Evolutionary conservation across 257 asterid genomes (phyloP).

Genomic region (Cordia subcordata): DNA sequence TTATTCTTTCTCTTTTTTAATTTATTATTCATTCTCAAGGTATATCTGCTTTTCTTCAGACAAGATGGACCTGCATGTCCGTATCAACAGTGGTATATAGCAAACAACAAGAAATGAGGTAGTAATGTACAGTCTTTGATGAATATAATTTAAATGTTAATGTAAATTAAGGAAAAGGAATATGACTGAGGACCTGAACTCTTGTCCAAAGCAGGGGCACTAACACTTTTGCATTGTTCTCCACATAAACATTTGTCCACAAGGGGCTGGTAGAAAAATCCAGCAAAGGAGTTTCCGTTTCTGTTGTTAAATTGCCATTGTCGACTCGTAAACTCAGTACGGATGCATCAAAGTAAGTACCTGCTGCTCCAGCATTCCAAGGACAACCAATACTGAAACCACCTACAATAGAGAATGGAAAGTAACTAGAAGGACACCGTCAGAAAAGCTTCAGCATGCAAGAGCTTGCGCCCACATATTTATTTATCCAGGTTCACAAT

Average conservation of each 20-base stretch:
- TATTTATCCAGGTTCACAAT: not conserved
- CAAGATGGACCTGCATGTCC: too few relatives aligned
- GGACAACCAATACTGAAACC: conserved; percentile 84
- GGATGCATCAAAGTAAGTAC: conserved; percentile 89
- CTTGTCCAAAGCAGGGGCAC: conserved; percentile 98
- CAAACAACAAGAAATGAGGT: not conserved
- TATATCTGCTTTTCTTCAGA: too few relatives aligned
- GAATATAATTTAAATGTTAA: too few relatives aligned
- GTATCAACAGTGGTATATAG: too few relatives aligned
- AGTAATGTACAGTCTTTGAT: too few relatives aligned
- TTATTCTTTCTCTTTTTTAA: too few relatives aligned
- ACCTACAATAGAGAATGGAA: conserved; percentile 51
- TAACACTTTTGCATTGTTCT: conserved; percentile 86
- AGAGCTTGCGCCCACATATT: not conserved
- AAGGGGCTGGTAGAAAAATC: conserved; percentile 90
- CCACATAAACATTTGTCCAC: conserved; percentile 94
- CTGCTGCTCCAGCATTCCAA: conserved; percentile 97
- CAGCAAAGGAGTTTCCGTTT: conserved; percentile 93
- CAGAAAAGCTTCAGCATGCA: not conserved
- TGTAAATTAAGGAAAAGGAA: not conserved
- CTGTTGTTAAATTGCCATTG: conserved; percentile 83
- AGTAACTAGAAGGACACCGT: conserved; percentile 3
- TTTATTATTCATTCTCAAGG: too few relatives aligned
- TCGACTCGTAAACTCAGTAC: conserved; percentile 87
- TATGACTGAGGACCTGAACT: conserved; percentile 65